phyloP scores from a whole-genome alignment of 2,329 filamentous ascomycete genomes.

The Bisporella sp. region DNA sequence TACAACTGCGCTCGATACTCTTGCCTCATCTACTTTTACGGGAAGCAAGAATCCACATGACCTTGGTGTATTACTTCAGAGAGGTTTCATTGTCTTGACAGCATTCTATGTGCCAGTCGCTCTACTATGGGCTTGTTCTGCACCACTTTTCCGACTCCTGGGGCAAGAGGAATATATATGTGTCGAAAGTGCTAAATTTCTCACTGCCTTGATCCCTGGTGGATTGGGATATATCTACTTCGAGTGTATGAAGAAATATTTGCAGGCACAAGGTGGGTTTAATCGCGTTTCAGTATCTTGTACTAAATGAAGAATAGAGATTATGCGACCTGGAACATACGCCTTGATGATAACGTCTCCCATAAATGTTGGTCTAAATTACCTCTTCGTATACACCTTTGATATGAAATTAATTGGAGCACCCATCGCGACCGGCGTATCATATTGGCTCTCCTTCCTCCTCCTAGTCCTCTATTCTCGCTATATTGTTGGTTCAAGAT shows the following conservation, averaged over 20 bases:
- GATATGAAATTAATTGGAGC: constrained; percentile 69
- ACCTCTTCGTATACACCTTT: constrained; percentile 67
- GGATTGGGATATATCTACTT: constrained; percentile 86
- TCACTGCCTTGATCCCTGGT: constrained; percentile 69
- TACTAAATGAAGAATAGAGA: constrained; percentile 27
- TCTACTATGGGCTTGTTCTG: constrained; percentile 67
- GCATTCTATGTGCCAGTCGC: constrained; percentile 68
- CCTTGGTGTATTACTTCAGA: constrained; percentile 71
- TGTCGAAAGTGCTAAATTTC: constrained; percentile 63
- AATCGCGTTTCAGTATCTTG: background rate
- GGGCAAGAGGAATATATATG: constrained; percentile 77
- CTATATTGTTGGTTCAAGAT: constrained; percentile 64
- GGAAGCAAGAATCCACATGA: constrained; percentile 72
- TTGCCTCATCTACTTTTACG: constrained; percentile 78
- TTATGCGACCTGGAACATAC: constrained; percentile 79
- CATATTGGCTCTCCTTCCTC: constrained; percentile 79
- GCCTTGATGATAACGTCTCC: constrained; percentile 78
- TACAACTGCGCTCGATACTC: constrained; percentile 78
- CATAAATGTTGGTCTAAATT: constrained; percentile 75
- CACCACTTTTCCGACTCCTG: constrained; percentile 64
- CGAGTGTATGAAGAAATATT: constrained; percentile 77
- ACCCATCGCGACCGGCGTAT: constrained; percentile 73
- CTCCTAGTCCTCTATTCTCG: constrained; percentile 67
- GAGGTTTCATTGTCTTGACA: constrained; percentile 65
- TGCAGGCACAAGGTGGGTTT: constrained; percentile 75